A percentile compares a stretch with the other conserved stretches of the same genome.
phyloP scores from a whole-genome alignment of 768 basidiomycete genomes.

The Hericium alpestre region DNA sequence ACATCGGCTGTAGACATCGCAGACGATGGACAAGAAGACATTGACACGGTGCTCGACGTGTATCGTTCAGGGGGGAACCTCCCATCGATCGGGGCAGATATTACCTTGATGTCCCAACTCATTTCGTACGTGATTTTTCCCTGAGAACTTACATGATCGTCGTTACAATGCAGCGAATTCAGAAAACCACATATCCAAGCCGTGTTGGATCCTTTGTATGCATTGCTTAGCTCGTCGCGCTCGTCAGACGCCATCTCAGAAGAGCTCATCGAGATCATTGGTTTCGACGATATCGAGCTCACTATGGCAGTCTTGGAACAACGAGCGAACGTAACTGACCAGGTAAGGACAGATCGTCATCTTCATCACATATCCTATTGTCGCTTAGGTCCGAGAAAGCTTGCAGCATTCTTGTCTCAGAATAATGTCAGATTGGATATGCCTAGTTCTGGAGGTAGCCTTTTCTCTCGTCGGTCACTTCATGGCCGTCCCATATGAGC shows the following conservation, averaged over 20 bases:
- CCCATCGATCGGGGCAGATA: background rate
- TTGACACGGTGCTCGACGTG: constrained; percentile 9
- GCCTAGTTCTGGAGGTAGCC: too few species aligned
- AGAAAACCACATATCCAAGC: constrained; percentile 21
- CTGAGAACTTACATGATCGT: background rate
- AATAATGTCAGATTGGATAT: too few species aligned
- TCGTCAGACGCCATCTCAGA: constrained; percentile 65
- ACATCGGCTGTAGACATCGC: background rate
- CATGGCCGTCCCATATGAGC: too few species aligned
- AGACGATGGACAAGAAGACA: background rate
- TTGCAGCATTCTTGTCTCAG: too few species aligned
- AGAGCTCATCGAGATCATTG: constrained; percentile 70
- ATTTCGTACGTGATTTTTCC: constrained; percentile 9
- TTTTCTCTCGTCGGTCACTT: too few species aligned
- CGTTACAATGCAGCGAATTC: background rate
- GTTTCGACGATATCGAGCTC: constrained; percentile 76
- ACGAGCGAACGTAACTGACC: constrained; percentile 35
- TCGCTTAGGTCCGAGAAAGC: too few species aligned
- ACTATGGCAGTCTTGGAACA: constrained; percentile 58
- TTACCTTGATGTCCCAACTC: constrained; percentile 4
- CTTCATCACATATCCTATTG: background rate
- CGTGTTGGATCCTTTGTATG: constrained; percentile 17
- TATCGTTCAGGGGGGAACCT: background rate
- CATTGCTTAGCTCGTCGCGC: constrained; percentile 37
- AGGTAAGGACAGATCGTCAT: constrained; percentile 29